phyloP scores from a whole-genome alignment of 257 asterid genomes.

The Solanum pimpinellifolium region DNA sequence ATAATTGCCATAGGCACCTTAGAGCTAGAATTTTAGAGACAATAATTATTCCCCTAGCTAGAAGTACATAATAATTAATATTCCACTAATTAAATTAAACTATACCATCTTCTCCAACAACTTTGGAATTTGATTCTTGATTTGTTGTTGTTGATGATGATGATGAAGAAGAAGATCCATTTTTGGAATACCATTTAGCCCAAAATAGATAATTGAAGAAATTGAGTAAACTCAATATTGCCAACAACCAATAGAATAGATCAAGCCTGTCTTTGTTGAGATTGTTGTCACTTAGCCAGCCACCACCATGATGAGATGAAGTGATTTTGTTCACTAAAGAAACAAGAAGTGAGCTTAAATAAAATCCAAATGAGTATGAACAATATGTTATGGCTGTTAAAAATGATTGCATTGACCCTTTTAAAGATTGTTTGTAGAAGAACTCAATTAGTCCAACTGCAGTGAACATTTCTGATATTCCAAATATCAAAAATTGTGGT shows the following conservation, averaged over 20 bases:
- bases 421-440: conserved; percentile 65
- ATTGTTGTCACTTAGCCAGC: conserved; percentile 64
- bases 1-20: not conserved
- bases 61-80: not conserved
- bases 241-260: conserved; percentile 63
- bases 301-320: conserved; percentile 28
- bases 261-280: conserved; percentile 75
- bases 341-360: conserved; percentile 65
- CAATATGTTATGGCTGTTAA: conserved; percentile 76
- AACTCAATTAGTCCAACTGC: conserved; percentile 90
- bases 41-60: not conserved
- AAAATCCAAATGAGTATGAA: conserved; percentile 84
- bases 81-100: not conserved
- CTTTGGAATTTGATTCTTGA: conserved; percentile 10
- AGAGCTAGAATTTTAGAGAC: not conserved
- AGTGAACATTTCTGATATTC: conserved; percentile 82
- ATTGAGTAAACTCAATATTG: conserved; percentile 54
- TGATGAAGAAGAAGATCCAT: conserved; percentile 6
- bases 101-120: conserved; percentile 29
- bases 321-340: conserved; percentile 64
- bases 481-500: conserved; percentile 76
- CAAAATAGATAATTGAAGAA: conserved; percentile 72
- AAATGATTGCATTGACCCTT: conserved; percentile 59
- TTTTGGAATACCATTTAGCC: conserved; percentile 47
- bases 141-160: not conserved